A percentile compares a stretch with the other conserved stretches of the same genome.
Evolutionary conservation across 192 early-diverging fungal species (phyloP).

Genomic region (Podila clonocystis): DNA sequence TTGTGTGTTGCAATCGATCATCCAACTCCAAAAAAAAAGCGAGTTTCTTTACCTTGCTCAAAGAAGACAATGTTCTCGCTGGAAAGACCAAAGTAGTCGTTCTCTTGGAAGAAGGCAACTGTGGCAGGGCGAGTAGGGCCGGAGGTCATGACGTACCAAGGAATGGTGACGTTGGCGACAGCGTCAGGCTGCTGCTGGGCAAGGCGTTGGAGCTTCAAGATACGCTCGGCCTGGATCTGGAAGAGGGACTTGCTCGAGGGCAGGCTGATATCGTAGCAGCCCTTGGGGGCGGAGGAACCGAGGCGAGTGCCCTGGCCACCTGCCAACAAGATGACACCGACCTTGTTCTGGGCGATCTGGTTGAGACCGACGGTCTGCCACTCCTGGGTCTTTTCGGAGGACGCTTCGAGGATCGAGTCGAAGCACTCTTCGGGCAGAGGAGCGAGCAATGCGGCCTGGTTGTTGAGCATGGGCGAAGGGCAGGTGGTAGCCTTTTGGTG

Average conservation of each 20-base stretch:
- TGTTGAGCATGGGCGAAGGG: constrained; percentile 50
- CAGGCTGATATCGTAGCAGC: constrained; percentile 94
- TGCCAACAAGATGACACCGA: constrained; percentile 94
- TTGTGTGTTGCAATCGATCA: too few species aligned
- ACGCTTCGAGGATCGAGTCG: constrained; percentile 67
- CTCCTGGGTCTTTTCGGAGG: constrained; percentile 60
- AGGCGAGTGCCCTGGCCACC: constrained; percentile 90
- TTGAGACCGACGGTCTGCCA: constrained; percentile 83
- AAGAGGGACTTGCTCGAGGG: constrained; percentile 93
- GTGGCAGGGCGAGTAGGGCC: constrained; percentile 91
- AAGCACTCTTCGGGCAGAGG: constrained; percentile 83
- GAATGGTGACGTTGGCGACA: constrained; percentile 71
- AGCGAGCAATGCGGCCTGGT: constrained; percentile 61
- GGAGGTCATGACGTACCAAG: constrained; percentile 99
- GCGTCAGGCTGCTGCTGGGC: constrained; percentile 48
- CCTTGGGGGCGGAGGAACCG: constrained; percentile 87
- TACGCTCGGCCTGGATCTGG: constrained; percentile 95
- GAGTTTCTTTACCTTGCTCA: constrained; percentile 79
- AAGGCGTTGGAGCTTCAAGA: constrained; percentile 83
- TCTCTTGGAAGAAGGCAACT: constrained; percentile 77
- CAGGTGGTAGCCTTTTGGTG: constrained; percentile 77
- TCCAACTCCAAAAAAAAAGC: too few species aligned
- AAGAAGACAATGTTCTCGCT: constrained; percentile 92
- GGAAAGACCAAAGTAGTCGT: constrained; percentile 90
- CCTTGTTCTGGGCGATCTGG: constrained; percentile 87